Evolutionary conservation across 306 rosid species (phyloP).

Genomic region (Oemleria cerasiformis): DNA sequence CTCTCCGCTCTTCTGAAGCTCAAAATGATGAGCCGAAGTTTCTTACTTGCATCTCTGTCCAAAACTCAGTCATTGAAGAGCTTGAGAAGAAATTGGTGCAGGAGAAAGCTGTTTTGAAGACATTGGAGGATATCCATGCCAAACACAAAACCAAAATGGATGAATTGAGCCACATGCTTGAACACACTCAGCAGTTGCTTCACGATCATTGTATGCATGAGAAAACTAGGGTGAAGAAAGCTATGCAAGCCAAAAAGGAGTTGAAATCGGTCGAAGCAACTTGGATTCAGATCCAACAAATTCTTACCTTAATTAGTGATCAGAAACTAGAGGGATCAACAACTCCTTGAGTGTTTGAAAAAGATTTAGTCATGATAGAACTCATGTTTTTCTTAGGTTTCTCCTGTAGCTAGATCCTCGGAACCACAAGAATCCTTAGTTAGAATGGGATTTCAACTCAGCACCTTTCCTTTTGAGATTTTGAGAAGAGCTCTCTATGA

Average conservation of each 20-base stretch:
- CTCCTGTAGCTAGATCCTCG: no score
- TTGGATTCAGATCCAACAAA: slow-evolving; percentile 8
- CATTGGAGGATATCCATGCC: background rate
- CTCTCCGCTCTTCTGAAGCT: background rate
- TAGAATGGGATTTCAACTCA: no score
- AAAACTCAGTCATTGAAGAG: background rate
- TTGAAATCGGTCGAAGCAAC: background rate
- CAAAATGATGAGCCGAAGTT: background rate
- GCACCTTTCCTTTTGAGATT: no score
- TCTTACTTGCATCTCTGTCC: background rate
- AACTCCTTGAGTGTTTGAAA: background rate
- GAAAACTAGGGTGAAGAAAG: background rate
- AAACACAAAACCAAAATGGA: background rate
- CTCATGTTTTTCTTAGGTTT: no score
- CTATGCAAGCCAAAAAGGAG: background rate
- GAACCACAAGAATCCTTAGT: no score
- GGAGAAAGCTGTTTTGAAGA: background rate
- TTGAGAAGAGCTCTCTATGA: no score
- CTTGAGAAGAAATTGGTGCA: background rate
- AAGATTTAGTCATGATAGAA: background rate
- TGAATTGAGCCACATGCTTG: background rate
- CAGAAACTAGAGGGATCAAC: background rate
- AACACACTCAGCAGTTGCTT: background rate
- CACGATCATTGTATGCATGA: background rate
- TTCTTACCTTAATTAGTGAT: background rate